Percentiles rank a stretch among this genome's conserved stretches.
phyloP scores from a whole-genome alignment of 2,329 filamentous ascomycete genomes.

The Fusarium sterilihyphosum region DNA sequence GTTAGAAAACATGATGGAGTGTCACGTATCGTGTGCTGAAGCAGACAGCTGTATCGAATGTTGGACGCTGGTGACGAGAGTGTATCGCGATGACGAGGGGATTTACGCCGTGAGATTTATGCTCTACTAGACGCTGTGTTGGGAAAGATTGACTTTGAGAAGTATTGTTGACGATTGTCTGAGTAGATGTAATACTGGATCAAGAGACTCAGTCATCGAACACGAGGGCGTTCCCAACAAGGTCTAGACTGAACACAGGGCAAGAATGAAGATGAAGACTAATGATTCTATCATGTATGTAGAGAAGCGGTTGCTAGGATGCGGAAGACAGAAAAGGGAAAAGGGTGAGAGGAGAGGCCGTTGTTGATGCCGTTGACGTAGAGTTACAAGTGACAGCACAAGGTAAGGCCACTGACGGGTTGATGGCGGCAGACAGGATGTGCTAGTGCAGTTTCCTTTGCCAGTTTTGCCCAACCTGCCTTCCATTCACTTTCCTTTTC shows the following conservation, averaged over 20 bases:
- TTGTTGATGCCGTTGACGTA: constrained; percentile 2
- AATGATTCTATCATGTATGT: background rate
- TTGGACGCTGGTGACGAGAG: background rate
- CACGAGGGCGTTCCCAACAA: constrained; percentile 17
- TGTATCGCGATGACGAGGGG: background rate
- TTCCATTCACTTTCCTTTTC: background rate
- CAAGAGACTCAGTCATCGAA: constrained; percentile 8
- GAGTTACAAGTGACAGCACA: background rate
- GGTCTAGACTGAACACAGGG: background rate
- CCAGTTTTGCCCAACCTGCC: background rate
- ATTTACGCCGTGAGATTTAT: background rate
- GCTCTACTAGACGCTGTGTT: background rate
- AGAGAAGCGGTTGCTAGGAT: constrained; percentile 10
- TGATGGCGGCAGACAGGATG: background rate
- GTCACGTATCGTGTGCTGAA: background rate
- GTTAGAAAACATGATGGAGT: constrained; percentile 34
- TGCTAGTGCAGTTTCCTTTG: background rate
- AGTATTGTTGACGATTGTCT: background rate
- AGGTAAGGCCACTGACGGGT: background rate
- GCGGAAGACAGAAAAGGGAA: background rate
- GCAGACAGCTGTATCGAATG: background rate
- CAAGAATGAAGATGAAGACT: background rate
- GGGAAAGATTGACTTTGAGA: background rate
- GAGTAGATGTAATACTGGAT: constrained; percentile 6
- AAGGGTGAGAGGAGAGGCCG: background rate